Percentiles rank a stretch among this genome's conserved stretches.
These are phyloP conservation scores for Evernia prunastri DNA, from an alignment of 495 filamentous ascomycete genomes.

Conservation along the genomic window DNA sequence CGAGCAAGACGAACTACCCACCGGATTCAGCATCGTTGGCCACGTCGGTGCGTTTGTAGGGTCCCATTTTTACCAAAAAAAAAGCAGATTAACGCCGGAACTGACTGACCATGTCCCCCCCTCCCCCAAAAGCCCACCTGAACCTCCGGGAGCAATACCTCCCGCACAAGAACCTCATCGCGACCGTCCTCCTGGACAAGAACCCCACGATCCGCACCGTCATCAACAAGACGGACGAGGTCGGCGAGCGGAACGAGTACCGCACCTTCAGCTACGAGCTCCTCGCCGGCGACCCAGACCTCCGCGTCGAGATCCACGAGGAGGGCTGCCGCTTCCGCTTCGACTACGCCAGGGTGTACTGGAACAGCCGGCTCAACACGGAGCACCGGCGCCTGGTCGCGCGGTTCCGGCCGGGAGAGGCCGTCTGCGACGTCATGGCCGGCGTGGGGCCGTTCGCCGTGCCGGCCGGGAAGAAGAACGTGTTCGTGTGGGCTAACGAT, in stretches of 20 bases:
- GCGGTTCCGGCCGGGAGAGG: conserved; percentile 74
- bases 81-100: background rate
- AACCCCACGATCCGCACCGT: conserved; percentile 74
- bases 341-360: conserved; percentile 78
- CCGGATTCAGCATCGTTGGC: conserved; percentile 77
- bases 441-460: conserved; percentile 94
- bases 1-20: conserved; percentile 63
- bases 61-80: background rate
- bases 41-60: conserved; percentile 64
- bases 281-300: conserved; percentile 69
- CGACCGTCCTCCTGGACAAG: conserved; percentile 80
- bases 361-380: conserved; percentile 84
- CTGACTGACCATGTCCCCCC: background rate
- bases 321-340: conserved; percentile 45
- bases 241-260: conserved; percentile 77
- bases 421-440: conserved; percentile 95
- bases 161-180: conserved; percentile 78
- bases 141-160: conserved; percentile 78
- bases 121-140: conserved; percentile 55
- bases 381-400: conserved; percentile 79
- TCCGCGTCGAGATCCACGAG: conserved; percentile 67
- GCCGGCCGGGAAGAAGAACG: conserved; percentile 78
- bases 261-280: conserved; percentile 91
- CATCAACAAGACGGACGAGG: conserved; percentile 90
- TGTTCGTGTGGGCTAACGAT: conserved; percentile 97